Evolutionary conservation across 2,329 filamentous ascomycete genomes (phyloP).

Genomic region (Geosmithia putterillii): DNA sequence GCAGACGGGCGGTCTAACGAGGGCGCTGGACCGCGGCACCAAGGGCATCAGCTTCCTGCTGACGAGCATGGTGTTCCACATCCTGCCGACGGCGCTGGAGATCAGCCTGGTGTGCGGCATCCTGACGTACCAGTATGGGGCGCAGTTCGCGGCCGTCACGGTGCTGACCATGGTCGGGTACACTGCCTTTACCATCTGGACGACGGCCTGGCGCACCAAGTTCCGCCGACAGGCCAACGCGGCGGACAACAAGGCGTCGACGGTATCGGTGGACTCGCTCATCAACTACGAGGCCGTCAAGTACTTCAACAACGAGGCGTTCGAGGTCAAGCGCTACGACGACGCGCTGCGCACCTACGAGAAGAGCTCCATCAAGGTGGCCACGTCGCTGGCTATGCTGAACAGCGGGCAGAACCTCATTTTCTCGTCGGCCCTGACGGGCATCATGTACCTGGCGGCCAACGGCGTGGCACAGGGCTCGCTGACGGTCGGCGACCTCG

Average conservation of each 20-base stretch:
- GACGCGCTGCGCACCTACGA: slow-evolving; percentile 78
- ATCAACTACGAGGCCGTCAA: slow-evolving; percentile 99
- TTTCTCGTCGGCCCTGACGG: slow-evolving; percentile 84
- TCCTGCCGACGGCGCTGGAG: slow-evolving; percentile 85
- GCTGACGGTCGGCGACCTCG: slow-evolving; percentile 86
- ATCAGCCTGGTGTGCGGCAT: slow-evolving; percentile 95
- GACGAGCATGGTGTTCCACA: slow-evolving; percentile 97
- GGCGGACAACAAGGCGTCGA: slow-evolving; percentile 90
- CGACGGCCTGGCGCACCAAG: slow-evolving; percentile 93
- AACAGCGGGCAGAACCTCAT: slow-evolving; percentile 97
- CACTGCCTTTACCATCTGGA: slow-evolving; percentile 92
- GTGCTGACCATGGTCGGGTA: slow-evolving; percentile 85
- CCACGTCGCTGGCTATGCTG: slow-evolving; percentile 81
- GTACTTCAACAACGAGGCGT: slow-evolving; percentile 98
- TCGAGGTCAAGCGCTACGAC: slow-evolving; percentile 85
- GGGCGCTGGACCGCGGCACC: slow-evolving; percentile 91
- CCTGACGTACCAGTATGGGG: slow-evolving; percentile 88
- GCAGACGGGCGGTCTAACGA: slow-evolving; percentile 86
- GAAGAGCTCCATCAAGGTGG: slow-evolving; percentile 90
- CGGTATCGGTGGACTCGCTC: slow-evolving; percentile 87
- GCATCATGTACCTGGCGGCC: slow-evolving; percentile 96
- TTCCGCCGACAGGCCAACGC: slow-evolving; percentile 92
- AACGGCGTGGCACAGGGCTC: slow-evolving; percentile 72
- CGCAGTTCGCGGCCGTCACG: slow-evolving; percentile 84
- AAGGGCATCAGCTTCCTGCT: slow-evolving; percentile 97